These are phyloP conservation scores for Beta corolliflora DNA, from an alignment of 179 eudicot species.

Conservation along the genomic window DNA sequence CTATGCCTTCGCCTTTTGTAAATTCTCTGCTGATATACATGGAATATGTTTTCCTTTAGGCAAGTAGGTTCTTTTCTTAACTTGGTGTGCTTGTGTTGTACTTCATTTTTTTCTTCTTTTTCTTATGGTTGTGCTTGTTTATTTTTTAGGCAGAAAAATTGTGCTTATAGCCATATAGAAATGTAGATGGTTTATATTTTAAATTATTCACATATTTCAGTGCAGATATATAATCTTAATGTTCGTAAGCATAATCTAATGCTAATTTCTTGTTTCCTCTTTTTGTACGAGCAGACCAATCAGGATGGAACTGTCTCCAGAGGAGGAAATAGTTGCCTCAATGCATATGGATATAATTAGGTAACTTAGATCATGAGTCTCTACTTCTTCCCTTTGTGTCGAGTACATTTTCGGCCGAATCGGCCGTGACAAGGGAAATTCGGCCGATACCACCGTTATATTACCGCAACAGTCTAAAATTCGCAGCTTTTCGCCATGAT, in stretches of 20 bases:
- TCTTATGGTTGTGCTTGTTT: neutral
- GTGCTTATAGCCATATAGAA: neutral
- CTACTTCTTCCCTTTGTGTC: neutral
- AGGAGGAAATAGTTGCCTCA: conserved; percentile 87
- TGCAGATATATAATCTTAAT: neutral
- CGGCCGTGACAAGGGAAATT: too few relatives aligned
- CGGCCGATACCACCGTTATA: too few relatives aligned
- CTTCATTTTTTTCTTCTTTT: neutral
- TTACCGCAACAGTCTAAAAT: too few relatives aligned
- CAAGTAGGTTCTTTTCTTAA: neutral
- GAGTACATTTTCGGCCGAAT: too few relatives aligned
- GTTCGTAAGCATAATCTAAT: neutral
- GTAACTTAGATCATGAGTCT: conserved; percentile 28
- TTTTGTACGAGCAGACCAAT: conserved; percentile 53
- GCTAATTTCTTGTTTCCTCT: neutral
- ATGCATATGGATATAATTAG: conserved; percentile 88
- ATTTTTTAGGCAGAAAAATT: neutral
- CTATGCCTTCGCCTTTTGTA: neutral
- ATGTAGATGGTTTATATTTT: conserved; percentile 6
- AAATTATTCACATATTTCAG: neutral
- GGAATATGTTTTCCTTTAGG: too few relatives aligned
- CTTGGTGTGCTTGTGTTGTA: neutral
- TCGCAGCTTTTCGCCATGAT: too few relatives aligned
- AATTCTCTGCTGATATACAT: neutral
- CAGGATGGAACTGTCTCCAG: conserved; percentile 83